These are phyloP conservation scores for Daphne laureola DNA, from an alignment of 441 rosid species.

Conservation along the genomic window DNA sequence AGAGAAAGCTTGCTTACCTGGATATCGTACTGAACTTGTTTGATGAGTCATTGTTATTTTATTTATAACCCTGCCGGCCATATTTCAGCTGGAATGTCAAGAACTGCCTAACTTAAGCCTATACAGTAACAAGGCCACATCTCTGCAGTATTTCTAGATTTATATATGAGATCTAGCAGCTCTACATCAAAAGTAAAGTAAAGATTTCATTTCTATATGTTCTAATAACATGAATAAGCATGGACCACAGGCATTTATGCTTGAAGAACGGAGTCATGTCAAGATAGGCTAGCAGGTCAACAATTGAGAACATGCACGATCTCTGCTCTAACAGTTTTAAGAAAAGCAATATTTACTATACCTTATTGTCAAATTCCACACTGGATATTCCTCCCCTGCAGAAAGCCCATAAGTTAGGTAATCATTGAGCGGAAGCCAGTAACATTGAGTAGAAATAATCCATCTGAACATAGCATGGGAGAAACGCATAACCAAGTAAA, in stretches of 20 bases:
- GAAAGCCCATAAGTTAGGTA: conserved; percentile 14
- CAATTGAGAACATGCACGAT: not conserved
- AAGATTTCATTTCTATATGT: conserved; percentile 3
- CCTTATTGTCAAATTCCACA: conserved; percentile 77
- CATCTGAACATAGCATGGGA: not conserved
- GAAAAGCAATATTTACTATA: conserved; percentile 14
- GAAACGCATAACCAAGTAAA: not conserved
- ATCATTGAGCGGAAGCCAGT: conserved; percentile 8
- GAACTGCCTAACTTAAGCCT: too few species aligned
- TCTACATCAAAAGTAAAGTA: not conserved
- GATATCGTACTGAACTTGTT: too few species aligned
- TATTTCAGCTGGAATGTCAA: too few species aligned
- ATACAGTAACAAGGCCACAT: too few species aligned
- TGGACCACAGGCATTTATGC: not conserved
- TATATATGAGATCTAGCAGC: too few species aligned
- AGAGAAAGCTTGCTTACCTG: too few species aligned
- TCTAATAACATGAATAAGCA: not conserved
- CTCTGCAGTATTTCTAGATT: too few species aligned
- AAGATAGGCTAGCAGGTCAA: conserved; percentile 1
- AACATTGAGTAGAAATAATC: not conserved
- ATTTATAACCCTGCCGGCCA: too few species aligned
- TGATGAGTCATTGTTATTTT: too few species aligned
- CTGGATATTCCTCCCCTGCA: conserved; percentile 59
- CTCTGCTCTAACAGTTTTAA: not conserved
- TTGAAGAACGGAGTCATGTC: not conserved